Evolutionary conservation across 2,329 filamentous ascomycete genomes (phyloP), one percentile per base, ranked within the genome.

Genomic region (Sporothrix dimorphospora): DNA sequence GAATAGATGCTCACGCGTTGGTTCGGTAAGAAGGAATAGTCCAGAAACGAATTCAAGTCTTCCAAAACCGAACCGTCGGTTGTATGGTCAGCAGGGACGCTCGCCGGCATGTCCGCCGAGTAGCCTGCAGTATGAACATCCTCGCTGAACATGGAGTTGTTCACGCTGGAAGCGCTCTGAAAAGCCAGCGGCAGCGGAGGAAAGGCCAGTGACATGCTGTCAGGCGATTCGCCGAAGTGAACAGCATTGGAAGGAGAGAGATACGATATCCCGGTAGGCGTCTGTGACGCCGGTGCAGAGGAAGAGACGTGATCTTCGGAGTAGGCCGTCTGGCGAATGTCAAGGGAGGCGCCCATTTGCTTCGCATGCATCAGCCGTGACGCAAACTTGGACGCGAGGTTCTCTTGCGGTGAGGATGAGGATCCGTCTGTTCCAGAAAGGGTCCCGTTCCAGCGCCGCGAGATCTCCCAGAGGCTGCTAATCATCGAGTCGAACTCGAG

Each of bases 391-490:
- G 79, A 79, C 0, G 81, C 81, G 8, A 82, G 73, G 70, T 80
- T 81, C 75, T 75, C 16, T 4, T 57, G 53, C n/a, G n/a, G n/a
- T n/a, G n/a, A n/a, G n/a, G n/a, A n/a, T n/a, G n/a, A n/a, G n/a
- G n/a, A n/a, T n/a, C n/a, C n/a, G n/a, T n/a, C n/a, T n/a, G n/a
- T n/a, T n/a, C n/a, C n/a, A n/a, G n/a, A n/a, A n/a, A n/a, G n/a
- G n/a, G n/a, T n/a, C n/a, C n/a, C n/a, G n/a, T n/a, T n/a, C 80
- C 81, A 83, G n/a, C 82, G 77, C 5, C 76, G 74, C 0, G 81
- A 80, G 6, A 84, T 81, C 24, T 81, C 79, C 4, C 76, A 72
- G 0, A 83, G 76, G 21, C 79, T 80, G 2, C 73, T 72, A 2
- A 81, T 76, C 1, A 83, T 70, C 0, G 77, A 78, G 16, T 81